Percentiles rank a stretch among this genome's conserved stretches.
phyloP scores from a whole-genome alignment of 2,329 filamentous ascomycete species.

The Fusarium agapanthi region DNA sequence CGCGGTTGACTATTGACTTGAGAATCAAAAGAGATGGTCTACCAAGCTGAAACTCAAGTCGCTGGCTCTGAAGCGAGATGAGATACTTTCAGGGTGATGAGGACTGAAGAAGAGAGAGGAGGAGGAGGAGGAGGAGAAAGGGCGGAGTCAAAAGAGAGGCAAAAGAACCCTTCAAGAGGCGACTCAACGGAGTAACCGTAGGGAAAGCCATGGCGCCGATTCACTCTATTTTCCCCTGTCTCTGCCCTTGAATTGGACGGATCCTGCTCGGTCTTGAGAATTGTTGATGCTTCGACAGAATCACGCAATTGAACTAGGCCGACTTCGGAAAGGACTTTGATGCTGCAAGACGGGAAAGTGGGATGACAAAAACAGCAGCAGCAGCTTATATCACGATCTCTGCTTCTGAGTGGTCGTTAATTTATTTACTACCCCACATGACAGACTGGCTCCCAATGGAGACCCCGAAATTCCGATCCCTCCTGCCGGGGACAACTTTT shows the following conservation, averaged over 20 bases:
- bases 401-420: not conserved
- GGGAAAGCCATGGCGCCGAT: constrained; percentile 30
- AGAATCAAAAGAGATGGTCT: constrained; percentile 13
- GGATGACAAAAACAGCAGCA: constrained; percentile 15
- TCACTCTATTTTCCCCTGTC: constrained; percentile 15
- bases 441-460: constrained; percentile 26
- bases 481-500: constrained; percentile 6
- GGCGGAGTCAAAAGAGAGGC: constrained; percentile 17
- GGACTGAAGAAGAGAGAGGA: constrained; percentile 4
- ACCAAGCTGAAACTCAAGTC: constrained; percentile 26
- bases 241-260: constrained; percentile 27
- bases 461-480: constrained; percentile 41
- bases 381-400: fast-evolving
- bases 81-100: constrained; percentile 32
- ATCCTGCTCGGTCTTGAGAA: constrained; percentile 40
- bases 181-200: constrained; percentile 37
- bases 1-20: constrained; percentile 16
- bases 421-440: constrained; percentile 27
- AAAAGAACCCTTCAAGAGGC: constrained; percentile 31
- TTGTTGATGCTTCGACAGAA: constrained; percentile 50
- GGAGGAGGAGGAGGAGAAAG: constrained; percentile 4
- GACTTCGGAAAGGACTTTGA: constrained; percentile 43
- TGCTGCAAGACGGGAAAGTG: constrained; percentile 33
- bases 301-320: constrained; percentile 52
- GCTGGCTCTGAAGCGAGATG: constrained; percentile 37